Percentiles rank a stretch among this genome's conserved stretches.
Conservation (phyloP, 768 basidiomycete genomes). For the Pisolithus albus region DNA sequence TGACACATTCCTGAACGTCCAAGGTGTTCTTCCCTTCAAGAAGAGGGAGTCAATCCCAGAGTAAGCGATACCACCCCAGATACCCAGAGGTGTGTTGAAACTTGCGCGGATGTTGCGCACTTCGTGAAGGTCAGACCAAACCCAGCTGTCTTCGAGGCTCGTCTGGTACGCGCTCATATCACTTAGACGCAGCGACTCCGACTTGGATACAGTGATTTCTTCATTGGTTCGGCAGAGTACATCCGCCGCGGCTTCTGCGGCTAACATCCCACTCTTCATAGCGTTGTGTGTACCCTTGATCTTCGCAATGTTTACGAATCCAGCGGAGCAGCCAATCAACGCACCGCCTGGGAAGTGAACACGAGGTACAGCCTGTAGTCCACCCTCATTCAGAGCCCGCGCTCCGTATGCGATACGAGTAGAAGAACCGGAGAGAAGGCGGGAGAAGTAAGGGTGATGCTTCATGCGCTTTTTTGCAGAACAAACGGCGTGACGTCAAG, state of each 20-base stretch:
- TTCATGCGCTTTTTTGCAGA: conserved; percentile 66
- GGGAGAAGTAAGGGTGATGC: conserved; percentile 87
- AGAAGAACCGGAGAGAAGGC: conserved; percentile 65
- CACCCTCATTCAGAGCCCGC: conserved; percentile 87
- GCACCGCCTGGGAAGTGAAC: conserved; percentile 92
- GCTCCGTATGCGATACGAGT: conserved; percentile 88
- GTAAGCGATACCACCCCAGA: conserved; percentile 84
- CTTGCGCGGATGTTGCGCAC: conserved; percentile 89
- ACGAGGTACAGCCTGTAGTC: conserved; percentile 83
- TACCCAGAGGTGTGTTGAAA: conserved; percentile 72
- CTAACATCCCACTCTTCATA: conserved; percentile 98
- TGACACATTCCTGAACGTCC: conserved; percentile 76
- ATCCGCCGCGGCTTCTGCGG: conserved; percentile 80
- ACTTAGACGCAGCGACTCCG: conserved; percentile 18
- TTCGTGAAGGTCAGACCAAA: conserved; percentile 79
- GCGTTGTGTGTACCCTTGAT: conserved; percentile 99
- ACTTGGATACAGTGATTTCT: not conserved
- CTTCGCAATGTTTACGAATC: conserved; percentile 93
- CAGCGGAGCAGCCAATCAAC: conserved; percentile 90
- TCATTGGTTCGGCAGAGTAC: conserved; percentile 34
- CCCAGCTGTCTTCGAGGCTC: conserved; percentile 71
- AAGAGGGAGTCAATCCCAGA: conserved; percentile 84
- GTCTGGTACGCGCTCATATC: conserved; percentile 73
- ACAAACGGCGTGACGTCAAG: conserved; percentile 8
- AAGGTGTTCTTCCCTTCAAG: conserved; percentile 78